These are phyloP conservation scores for Plasmodium fragile DNA, from an alignment of 169 alveolate genomes.

Conservation along the genomic window DNA sequence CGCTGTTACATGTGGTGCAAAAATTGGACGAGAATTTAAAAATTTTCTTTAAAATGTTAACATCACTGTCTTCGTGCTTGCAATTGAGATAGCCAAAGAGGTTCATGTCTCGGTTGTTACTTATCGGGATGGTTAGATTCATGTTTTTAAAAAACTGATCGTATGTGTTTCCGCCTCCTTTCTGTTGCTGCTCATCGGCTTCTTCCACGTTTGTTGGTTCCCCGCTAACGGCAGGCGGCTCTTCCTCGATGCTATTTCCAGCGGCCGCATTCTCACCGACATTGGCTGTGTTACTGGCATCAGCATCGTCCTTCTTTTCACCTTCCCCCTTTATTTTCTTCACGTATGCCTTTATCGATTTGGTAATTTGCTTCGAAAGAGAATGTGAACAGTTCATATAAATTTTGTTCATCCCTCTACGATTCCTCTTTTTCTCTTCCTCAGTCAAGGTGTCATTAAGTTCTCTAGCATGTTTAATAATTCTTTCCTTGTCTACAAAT, in stretches of 20 bases:
- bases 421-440: conserved; percentile 83
- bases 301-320: not conserved
- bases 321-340: conserved; percentile 27
- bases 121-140: conserved; percentile 40
- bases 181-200: not conserved
- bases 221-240: not conserved
- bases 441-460: conserved; percentile 80
- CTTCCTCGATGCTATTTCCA: not conserved
- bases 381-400: conserved; percentile 35
- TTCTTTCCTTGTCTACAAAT: conserved; percentile 87
- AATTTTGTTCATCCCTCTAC: conserved; percentile 48
- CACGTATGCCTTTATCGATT: conserved; percentile 44
- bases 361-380: conserved; percentile 48
- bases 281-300: not conserved
- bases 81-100: conserved; percentile 61
- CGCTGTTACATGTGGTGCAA: conserved; percentile 63
- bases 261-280: not conserved
- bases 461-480: conserved; percentile 82
- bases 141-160: conserved; percentile 49
- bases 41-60: conserved; percentile 48
- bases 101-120: conserved; percentile 19
- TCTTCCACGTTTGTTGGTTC: not conserved
- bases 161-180: not conserved
- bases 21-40: conserved; percentile 53
- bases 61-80: conserved; percentile 72